Percentiles rank a stretch among this genome's conserved stretches.
These are phyloP conservation scores for Podospora bellae-mahoneyi DNA, from an alignment of 495 filamentous ascomycete species.

Conservation along the genomic window DNA sequence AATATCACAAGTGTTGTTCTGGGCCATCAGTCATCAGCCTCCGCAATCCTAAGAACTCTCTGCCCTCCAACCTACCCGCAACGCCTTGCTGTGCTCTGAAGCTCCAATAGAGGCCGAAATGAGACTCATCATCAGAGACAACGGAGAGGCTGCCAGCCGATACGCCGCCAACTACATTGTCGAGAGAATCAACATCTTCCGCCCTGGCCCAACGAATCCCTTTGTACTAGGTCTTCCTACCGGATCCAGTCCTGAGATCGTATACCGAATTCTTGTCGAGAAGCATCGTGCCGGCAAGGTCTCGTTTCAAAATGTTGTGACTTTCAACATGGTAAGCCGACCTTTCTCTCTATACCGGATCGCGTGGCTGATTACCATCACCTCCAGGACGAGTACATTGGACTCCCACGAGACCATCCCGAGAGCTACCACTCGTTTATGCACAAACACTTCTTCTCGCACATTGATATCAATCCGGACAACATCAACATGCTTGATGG, in stretches of 20 bases:
- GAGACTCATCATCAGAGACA: constrained; percentile 81
- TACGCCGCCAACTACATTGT: constrained; percentile 85
- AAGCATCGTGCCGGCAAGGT: constrained; percentile 73
- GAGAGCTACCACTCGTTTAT: constrained; percentile 87
- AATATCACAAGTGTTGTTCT: background rate
- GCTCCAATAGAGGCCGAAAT: constrained; percentile 41
- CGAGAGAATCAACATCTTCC: constrained; percentile 69
- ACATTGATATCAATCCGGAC: constrained; percentile 73
- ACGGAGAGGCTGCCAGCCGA: constrained; percentile 59
- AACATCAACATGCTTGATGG: constrained; percentile 87
- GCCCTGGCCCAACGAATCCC: constrained; percentile 63
- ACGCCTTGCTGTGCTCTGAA: background rate
- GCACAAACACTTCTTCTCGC: constrained; percentile 87
- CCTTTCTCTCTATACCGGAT: background rate
- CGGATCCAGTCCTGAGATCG: constrained; percentile 71
- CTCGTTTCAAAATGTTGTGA: constrained; percentile 83
- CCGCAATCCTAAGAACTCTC: background rate
- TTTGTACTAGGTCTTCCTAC: constrained; percentile 85
- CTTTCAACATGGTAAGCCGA: constrained; percentile 79
- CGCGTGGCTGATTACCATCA: background rate
- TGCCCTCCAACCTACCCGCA: background rate
- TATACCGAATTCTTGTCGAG: constrained; percentile 74
- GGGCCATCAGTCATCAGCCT: background rate
- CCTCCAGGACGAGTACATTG: constrained; percentile 77
- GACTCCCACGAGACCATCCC: constrained; percentile 74